These are phyloP conservation scores for Kodamaea leandrae DNA, from an alignment of 805 yeast species.

Conservation along the genomic window DNA sequence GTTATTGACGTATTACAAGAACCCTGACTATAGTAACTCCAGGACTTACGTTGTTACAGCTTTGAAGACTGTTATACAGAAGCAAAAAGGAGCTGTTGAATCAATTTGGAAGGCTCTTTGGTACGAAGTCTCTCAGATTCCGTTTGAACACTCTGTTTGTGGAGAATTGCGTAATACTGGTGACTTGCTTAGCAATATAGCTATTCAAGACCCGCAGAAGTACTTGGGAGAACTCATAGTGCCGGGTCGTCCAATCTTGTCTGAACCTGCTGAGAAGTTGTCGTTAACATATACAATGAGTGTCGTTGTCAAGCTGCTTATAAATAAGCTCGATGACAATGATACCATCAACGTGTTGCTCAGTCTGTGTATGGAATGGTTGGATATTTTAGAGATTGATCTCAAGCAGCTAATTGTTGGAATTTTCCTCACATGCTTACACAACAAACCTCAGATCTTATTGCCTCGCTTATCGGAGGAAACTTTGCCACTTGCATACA, in stretches of 20 bases:
- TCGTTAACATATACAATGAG: conserved; percentile 28
- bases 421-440: conserved; percentile 57
- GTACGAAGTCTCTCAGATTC: conserved; percentile 15
- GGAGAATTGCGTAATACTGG: conserved; percentile 35
- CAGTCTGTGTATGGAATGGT: conserved; percentile 19
- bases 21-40: conserved; percentile 5
- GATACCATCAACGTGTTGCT: conserved; percentile 16
- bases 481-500: conserved; percentile 50
- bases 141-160: conserved; percentile 17
- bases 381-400: conserved; percentile 39
- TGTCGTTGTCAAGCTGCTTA: conserved; percentile 34
- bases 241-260: background rate
- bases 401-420: conserved; percentile 60
- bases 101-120: conserved; percentile 27
- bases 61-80: conserved; percentile 19
- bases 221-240: conserved; percentile 11
- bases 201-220: conserved; percentile 12
- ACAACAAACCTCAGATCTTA: conserved; percentile 50
- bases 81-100: conserved; percentile 16
- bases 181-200: conserved; percentile 32
- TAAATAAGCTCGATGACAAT: conserved; percentile 17
- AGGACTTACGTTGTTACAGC: conserved; percentile 13
- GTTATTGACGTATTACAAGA: conserved; percentile 8
- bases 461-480: conserved; percentile 41
- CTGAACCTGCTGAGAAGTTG: conserved; percentile 7